Conservation (phyloP, 176 grass and related monocot species). For the Urochloa ruziziensis region DNA sequence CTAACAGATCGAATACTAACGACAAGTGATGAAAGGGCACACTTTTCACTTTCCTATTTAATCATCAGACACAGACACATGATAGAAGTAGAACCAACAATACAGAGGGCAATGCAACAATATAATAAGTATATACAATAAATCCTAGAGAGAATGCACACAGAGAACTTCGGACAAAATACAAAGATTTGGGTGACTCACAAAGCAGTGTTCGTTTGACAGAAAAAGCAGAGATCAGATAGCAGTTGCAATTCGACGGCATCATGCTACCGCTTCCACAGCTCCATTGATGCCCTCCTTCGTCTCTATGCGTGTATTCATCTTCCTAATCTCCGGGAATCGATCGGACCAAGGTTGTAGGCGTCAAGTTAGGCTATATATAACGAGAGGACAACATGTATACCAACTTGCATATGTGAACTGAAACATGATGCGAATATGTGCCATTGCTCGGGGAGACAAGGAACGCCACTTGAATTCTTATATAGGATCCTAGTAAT, state of each 20-base stretch:
- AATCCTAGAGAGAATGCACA: background rate
- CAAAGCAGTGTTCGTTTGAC: background rate
- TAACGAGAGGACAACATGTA: background rate
- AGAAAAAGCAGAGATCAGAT: background rate
- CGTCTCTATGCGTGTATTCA: constrained; percentile 1
- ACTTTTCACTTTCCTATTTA: background rate
- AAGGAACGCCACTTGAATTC: background rate
- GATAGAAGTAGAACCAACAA: background rate
- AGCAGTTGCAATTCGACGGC: background rate
- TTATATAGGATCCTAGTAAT: background rate
- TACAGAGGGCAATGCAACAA: background rate
- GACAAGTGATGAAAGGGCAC: background rate
- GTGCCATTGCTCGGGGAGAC: constrained; percentile 8
- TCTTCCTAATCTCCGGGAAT: background rate
- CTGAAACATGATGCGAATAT: background rate
- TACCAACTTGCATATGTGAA: background rate
- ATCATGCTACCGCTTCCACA: background rate
- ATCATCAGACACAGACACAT: background rate
- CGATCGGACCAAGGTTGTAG: background rate
- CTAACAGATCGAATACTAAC: background rate
- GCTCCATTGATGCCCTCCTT: constrained; percentile 3
- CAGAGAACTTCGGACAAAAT: background rate
- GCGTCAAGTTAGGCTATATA: background rate
- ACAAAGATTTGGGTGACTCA: background rate
- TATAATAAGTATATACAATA: background rate